Evolutionary conservation across 495 filamentous ascomycete genomes (phyloP), one percentile per base, ranked within the genome.

Genomic region (Podospora tetraspora): DNA sequence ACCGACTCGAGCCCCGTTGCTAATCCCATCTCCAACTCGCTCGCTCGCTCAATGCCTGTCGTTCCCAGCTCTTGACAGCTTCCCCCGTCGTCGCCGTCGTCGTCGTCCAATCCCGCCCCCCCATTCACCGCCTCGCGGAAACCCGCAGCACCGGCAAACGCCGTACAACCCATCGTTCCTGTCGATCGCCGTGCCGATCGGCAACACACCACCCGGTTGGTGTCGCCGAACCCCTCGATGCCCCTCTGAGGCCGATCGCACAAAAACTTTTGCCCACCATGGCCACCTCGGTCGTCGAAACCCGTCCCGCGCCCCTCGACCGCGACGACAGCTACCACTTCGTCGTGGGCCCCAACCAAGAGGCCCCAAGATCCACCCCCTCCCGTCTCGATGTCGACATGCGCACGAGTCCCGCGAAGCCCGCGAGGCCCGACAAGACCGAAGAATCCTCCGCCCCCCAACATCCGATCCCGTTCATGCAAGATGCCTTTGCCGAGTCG

Each of bases 401-500:
- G 37, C 70, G 62, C 43, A 56, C 57, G 61, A 52, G 43, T n/a
- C 43, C 43, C 19, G 19, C 43, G 43, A 52, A 52, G 43, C 43
- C 43, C 43, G 43, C 43, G 43, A 52, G 43, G 43, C 43, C 43
- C 43, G 43, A 52, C 43, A 64, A 58, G 22, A 65, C 24, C 16
- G 56, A 62, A 27, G 68, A 74, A 29, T 62, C 74, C 34, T 68
- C 77, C n/a, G 73, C 68, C 19, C 76, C 72, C 30, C 73, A 70
- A 16, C 73, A 82, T 78, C 95, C 95, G 2, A 90, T 99, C 66
- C 78, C 88, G 19, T 86, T 87, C 62, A 91, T 99, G 84, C 95
- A 97, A 74, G 91, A 87, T 61, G 92, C 95, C 61, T 97, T 98
- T 74, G 91, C 94, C 74, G 95, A 99, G 78, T 97, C 93, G 3